Conservation (phyloP, 192 early-diverging fungal genomes). For the Coemansia sp. region DNA sequence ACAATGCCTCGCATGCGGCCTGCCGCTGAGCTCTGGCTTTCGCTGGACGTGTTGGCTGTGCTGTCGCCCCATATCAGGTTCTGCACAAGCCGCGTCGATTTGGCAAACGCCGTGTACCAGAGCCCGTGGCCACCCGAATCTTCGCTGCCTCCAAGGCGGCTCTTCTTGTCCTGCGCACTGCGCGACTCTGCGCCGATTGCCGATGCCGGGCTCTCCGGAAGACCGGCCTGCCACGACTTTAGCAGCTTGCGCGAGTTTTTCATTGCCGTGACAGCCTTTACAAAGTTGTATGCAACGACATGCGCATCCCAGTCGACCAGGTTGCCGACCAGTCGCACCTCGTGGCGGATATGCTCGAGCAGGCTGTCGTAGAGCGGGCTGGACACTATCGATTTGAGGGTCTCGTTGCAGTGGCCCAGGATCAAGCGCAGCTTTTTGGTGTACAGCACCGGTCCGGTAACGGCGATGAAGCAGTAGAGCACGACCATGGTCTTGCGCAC, state of each 20-base stretch:
- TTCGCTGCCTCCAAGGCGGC: conserved; percentile 7
- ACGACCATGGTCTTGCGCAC: conserved; percentile 49
- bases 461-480: conserved; percentile 44
- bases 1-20: conserved; percentile 24
- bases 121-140: conserved; percentile 13
- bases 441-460: conserved; percentile 45
- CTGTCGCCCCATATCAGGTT: conserved; percentile 29
- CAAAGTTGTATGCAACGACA: conserved; percentile 32
- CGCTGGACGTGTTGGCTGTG: conserved; percentile 3
- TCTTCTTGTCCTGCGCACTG: conserved; percentile 17
- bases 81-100: conserved; percentile 44
- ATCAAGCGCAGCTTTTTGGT: conserved; percentile 24
- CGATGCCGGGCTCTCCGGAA: conserved; percentile 3
- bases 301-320: conserved; percentile 43
- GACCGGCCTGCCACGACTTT: conserved; percentile 17
- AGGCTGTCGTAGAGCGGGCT: conserved; percentile 26
- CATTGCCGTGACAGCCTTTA: conserved; percentile 36
- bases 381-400: conserved; percentile 21
- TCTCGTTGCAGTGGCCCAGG: conserved; percentile 23
- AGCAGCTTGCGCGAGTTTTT: conserved; percentile 24
- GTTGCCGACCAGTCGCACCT: conserved; percentile 31
- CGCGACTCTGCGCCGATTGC: background rate
- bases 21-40: conserved; percentile 3
- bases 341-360: conserved; percentile 28
- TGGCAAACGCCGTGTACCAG: conserved; percentile 36